phyloP scores from a whole-genome alignment of 257 asterid genomes.

The Capsicum baccatum region DNA sequence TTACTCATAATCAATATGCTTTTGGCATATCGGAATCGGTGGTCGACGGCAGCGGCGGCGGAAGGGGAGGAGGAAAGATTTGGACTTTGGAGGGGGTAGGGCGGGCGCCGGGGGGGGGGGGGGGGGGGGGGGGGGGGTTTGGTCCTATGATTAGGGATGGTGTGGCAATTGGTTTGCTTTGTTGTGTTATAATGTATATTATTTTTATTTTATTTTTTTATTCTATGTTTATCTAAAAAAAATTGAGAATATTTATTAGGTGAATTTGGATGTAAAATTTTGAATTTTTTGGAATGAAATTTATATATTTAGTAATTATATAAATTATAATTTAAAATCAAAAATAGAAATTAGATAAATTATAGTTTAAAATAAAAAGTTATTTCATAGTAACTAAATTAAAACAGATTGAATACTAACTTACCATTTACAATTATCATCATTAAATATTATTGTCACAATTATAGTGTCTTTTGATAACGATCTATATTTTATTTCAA shows the following conservation, averaged over 20 bases:
- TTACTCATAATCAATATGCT: conserved; percentile 67
- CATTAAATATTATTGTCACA: too few relatives aligned
- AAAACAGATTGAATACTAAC: too few relatives aligned
- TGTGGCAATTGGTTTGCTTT: neutral
- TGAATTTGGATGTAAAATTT: too few relatives aligned
- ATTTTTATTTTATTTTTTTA: neutral
- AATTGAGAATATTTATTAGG: neutral
- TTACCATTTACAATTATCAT: too few relatives aligned
- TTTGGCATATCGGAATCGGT: conserved; percentile 19
- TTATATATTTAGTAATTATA: too few relatives aligned
- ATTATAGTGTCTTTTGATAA: too few relatives aligned
- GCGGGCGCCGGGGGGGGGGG: neutral
- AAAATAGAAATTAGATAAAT: neutral
- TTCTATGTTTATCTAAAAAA: neutral
- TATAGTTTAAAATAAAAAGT: too few relatives aligned
- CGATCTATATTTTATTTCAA: too few relatives aligned
- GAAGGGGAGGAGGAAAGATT: neutral
- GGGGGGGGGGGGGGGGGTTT: neutral
- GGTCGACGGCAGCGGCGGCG: neutral
- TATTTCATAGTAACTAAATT: too few relatives aligned
- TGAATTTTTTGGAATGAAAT: too few relatives aligned
- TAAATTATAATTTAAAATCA: neutral
- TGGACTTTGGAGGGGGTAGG: neutral
- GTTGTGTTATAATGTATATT: neutral
- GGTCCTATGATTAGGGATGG: neutral